A percentile compares a stretch with the other conserved stretches of the same genome.
These are phyloP conservation scores for Candida hispaniensis DNA, from an alignment of 805 yeast genomes.

Conservation along the genomic window DNA sequence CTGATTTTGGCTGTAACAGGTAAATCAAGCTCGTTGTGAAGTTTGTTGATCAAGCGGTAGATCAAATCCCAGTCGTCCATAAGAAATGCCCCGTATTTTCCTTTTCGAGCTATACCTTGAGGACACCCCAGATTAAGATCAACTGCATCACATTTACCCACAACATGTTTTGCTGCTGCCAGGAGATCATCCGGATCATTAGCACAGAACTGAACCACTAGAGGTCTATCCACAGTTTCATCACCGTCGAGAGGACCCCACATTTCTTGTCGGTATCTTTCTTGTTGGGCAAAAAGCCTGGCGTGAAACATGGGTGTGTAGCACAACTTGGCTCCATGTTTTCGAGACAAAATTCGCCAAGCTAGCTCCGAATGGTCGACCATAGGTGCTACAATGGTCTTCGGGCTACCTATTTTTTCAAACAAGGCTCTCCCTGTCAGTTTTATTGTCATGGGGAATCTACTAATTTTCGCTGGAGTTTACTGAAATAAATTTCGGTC, in stretches of 20 bases:
- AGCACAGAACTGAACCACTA: conserved; percentile 92
- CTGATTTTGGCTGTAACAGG: conserved; percentile 96
- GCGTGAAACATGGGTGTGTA: conserved; percentile 98
- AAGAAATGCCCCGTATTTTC: conserved; percentile 87
- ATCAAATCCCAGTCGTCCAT: conserved; percentile 96
- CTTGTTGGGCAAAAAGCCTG: conserved; percentile 71
- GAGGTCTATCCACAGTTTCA: conserved; percentile 58
- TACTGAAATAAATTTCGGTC: too few relatives aligned
- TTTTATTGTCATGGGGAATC: conserved; percentile 20
- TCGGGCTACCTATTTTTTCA: conserved; percentile 61
- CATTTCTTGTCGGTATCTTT: conserved; percentile 68
- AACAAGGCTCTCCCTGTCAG: conserved; percentile 58
- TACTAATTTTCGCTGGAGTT: too few relatives aligned
- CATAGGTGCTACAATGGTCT: conserved; percentile 92
- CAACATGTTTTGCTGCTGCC: conserved; percentile 70
- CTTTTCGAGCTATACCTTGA: conserved; percentile 91
- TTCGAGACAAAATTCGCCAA: conserved; percentile 80
- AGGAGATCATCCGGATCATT: conserved; percentile 81
- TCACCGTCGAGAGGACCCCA: conserved; percentile 62
- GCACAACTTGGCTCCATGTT: conserved; percentile 86
- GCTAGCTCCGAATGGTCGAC: conserved; percentile 95
- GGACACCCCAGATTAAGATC: conserved; percentile 97
- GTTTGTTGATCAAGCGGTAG: conserved; percentile 52
- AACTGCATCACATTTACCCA: conserved; percentile 84
- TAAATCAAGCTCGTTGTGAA: conserved; percentile 63